Evolutionary conservation across 768 basidiomycete species (phyloP).

Genomic region (Lactarius vividus): DNA sequence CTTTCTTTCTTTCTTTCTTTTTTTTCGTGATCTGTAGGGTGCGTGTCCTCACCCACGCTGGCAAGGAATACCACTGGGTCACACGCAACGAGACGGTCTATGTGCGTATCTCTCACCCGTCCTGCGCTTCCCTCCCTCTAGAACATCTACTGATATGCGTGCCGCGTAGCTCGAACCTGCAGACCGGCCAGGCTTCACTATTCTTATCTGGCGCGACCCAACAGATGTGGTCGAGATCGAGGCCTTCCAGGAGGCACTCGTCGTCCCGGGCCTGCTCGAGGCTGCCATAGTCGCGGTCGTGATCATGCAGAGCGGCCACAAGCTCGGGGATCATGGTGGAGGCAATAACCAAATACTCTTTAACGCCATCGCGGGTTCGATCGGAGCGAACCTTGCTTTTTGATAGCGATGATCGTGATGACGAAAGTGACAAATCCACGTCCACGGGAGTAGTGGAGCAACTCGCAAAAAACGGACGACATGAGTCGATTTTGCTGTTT

Average conservation of each 20-base stretch:
- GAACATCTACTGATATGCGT: not conserved
- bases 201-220: constrained; percentile 8
- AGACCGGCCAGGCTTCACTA: constrained; percentile 1
- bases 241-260: constrained; percentile 14
- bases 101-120: constrained; percentile 3
- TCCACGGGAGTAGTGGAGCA: not conserved
- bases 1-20: not conserved
- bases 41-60: constrained; percentile 7
- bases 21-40: not conserved
- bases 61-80: constrained; percentile 15
- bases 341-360: not conserved
- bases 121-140: not conserved
- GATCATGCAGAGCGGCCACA: constrained; percentile 26
- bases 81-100: not conserved
- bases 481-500: not conserved
- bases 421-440: not conserved
- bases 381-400: not conserved
- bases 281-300: constrained; percentile 28
- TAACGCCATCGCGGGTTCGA: not conserved
- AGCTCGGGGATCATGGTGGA: constrained; percentile 5
- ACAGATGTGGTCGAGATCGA: constrained; percentile 7
- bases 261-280: constrained; percentile 15
- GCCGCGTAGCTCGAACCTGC: constrained; percentile 9
- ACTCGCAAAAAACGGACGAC: not conserved
- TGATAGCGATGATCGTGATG: not conserved